Evolutionary conservation across 352 stramenopile genomes (phyloP).

Genomic region (Paralagenidium karlingii): DNA sequence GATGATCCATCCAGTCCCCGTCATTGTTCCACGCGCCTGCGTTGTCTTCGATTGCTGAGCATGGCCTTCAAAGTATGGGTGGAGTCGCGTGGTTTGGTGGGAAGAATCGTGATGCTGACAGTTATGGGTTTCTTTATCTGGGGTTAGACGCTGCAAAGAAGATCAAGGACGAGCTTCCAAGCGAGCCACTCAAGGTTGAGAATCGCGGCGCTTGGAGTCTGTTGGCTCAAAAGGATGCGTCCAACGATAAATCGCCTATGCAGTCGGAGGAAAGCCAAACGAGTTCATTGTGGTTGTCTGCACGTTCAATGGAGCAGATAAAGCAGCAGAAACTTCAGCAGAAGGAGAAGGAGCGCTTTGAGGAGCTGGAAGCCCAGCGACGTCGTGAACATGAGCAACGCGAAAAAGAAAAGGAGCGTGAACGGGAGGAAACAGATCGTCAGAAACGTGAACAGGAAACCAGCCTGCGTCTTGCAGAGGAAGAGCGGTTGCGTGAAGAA

Average conservation of each 20-base stretch:
- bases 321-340: conserved; percentile 82
- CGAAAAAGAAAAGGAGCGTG: conserved; percentile 51
- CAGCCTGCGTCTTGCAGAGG: conserved; percentile 23
- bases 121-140: conserved; percentile 12
- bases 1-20: conserved; percentile 26
- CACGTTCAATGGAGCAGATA: conserved; percentile 75
- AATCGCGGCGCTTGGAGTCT: conserved; percentile 78
- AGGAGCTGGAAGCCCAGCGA: conserved; percentile 58
- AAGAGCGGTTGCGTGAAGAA: conserved; percentile 44
- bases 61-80: not conserved
- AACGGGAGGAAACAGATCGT: conserved; percentile 56
- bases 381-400: conserved; percentile 45
- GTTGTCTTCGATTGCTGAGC: conserved; percentile 37
- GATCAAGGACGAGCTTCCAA: conserved; percentile 51
- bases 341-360: conserved; percentile 59
- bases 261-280: conserved; percentile 50
- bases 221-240: conserved; percentile 64
- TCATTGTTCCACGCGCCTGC: conserved; percentile 36
- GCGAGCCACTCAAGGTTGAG: conserved; percentile 64
- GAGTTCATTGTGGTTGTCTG: conserved; percentile 74
- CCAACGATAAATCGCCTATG: conserved; percentile 32
- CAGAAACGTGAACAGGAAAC: conserved; percentile 40
- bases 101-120: conserved; percentile 7
- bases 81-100: not conserved
- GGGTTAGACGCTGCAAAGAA: conserved; percentile 54